phyloP scores from a whole-genome alignment of 768 basidiomycete species.

The Lactarius deliciosus region DNA sequence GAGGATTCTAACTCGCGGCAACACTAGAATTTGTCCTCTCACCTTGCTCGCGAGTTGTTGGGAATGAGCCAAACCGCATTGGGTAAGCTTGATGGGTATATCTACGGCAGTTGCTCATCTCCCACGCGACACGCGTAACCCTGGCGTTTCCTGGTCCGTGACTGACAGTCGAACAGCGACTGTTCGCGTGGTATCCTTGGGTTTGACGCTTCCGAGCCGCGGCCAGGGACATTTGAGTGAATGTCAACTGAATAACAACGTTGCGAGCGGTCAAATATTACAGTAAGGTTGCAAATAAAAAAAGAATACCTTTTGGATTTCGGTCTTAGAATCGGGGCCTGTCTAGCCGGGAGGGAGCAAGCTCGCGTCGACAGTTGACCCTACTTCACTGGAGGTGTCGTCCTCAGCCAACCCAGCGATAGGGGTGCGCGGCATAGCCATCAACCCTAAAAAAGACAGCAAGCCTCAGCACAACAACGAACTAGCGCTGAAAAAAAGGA shows the following conservation, averaged over 20 bases:
- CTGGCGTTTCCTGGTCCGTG: neutral
- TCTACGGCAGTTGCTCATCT: constrained; percentile 4
- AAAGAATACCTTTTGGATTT: neutral
- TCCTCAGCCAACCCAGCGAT: constrained; percentile 60
- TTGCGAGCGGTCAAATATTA: too few relatives aligned
- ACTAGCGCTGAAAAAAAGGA: neutral
- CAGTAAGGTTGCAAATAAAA: too few relatives aligned
- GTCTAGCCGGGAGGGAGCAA: constrained; percentile 88
- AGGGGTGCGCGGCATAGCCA: constrained; percentile 98
- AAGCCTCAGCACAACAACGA: neutral
- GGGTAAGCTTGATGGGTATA: neutral
- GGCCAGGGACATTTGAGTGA: neutral
- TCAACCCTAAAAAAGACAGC: constrained; percentile 61
- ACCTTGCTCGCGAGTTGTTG: neutral
- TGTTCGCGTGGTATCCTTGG: neutral
- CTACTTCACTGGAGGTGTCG: constrained; percentile 50
- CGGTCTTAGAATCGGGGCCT: neutral
- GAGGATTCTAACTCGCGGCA: too few relatives aligned
- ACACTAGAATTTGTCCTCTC: neutral
- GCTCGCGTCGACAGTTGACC: constrained; percentile 78
- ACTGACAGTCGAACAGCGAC: neutral
- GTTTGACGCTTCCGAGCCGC: constrained; percentile 5
- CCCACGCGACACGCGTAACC: neutral
- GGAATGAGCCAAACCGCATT: neutral
- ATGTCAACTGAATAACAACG: neutral